Percentiles rank a stretch among this genome's conserved stretches.
These are phyloP conservation scores for Lipomyces kockii DNA, from an alignment of 805 yeast genomes.

Conservation along the genomic window DNA sequence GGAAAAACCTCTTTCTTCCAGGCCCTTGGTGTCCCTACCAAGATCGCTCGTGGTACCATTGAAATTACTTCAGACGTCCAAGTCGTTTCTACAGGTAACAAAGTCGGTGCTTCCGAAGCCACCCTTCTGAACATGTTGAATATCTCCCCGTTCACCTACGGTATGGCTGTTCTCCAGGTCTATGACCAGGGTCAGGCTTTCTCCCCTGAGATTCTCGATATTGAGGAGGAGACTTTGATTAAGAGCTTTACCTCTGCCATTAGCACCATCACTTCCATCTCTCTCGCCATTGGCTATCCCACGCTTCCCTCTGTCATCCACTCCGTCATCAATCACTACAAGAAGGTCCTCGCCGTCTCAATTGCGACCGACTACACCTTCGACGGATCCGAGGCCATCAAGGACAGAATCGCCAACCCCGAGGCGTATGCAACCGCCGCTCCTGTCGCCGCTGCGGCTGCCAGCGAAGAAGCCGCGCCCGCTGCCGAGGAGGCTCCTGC, in stretches of 20 bases:
- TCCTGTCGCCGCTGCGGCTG: slow-evolving; percentile 81
- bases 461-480: slow-evolving; percentile 63
- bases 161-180: slow-evolving; percentile 95
- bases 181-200: slow-evolving; percentile 98
- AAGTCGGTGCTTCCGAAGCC: slow-evolving; percentile 99
- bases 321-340: slow-evolving; percentile 98
- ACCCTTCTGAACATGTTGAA: slow-evolving; percentile 97
- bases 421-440: slow-evolving; percentile 99
- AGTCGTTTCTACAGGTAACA: slow-evolving; percentile 82
- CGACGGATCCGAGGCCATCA: slow-evolving; percentile 98
- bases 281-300: slow-evolving; percentile 99
- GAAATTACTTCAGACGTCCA: slow-evolving; percentile 97
- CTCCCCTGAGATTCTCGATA: slow-evolving; percentile 96
- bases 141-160: slow-evolving; percentile 99
- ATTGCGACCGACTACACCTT: slow-evolving; percentile 98
- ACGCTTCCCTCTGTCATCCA: slow-evolving; percentile 99
- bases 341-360: slow-evolving; percentile 96
- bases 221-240: slow-evolving; percentile 96
- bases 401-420: slow-evolving; percentile 99
- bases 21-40: slow-evolving; percentile 99
- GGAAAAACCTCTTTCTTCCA: slow-evolving; percentile 99
- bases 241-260: slow-evolving; percentile 91
- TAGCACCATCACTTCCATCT: slow-evolving; percentile 90
- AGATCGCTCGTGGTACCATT: slow-evolving; percentile 99
- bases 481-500: slow-evolving; percentile 76